phyloP scores from a whole-genome alignment of 345 rosid genomes.

The Salix suchowensis region DNA sequence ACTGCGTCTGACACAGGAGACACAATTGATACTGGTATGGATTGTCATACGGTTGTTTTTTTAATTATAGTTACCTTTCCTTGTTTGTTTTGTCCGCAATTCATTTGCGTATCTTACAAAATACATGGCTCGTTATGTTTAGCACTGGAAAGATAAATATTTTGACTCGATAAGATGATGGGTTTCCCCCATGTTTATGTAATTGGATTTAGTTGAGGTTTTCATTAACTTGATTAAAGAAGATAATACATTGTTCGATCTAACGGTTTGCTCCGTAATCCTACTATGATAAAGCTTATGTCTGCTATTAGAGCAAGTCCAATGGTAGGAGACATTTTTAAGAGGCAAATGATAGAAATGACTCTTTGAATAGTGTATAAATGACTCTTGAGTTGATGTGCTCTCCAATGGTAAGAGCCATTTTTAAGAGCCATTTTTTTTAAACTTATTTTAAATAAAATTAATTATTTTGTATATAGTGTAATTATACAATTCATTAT shows the following conservation, averaged over 20 bases:
- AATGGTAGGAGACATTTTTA: no score
- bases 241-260: not conserved
- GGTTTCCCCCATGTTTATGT: not conserved
- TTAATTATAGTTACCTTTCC: not conserved
- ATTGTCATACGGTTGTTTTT: not conserved
- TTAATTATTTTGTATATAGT: no score
- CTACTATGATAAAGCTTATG: not conserved
- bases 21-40: slow-evolving; percentile 23
- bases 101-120: not conserved
- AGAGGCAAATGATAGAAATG: no score
- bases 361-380: no score
- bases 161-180: not conserved
- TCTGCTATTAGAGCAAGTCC: no score
- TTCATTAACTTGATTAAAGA: not conserved
- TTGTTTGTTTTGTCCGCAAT: not conserved
- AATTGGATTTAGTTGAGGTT: not conserved
- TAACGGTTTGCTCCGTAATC: not conserved
- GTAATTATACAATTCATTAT: no score
- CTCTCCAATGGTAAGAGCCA: no score
- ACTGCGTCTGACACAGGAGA: slow-evolving; percentile 29
- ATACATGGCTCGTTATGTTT: not conserved
- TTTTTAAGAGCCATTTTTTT: no score
- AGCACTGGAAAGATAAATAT: not conserved
- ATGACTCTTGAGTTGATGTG: no score
- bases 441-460: no score